Evolutionary conservation across 176 grass and related monocot genomes (phyloP).

Genomic region (Phyllostachys edulis): DNA sequence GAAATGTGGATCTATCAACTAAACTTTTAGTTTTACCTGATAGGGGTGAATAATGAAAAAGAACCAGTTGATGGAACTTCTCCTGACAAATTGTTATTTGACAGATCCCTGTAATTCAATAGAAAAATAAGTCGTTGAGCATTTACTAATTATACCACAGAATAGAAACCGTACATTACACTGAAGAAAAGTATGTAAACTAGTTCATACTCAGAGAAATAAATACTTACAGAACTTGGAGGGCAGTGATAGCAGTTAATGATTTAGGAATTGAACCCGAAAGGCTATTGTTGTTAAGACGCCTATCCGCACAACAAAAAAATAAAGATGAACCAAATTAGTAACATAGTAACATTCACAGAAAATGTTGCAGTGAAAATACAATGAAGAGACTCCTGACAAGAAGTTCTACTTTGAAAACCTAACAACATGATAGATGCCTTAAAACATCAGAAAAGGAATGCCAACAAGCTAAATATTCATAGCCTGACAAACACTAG

Average conservation of each 20-base stretch:
- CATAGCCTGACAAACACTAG: background rate
- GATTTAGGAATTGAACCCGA: slow-evolving; percentile 71
- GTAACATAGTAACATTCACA: slow-evolving; percentile 32
- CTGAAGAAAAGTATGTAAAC: slow-evolving; percentile 6
- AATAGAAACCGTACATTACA: background rate
- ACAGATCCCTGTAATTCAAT: slow-evolving; percentile 64
- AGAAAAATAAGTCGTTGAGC: slow-evolving; percentile 20
- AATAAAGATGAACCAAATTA: slow-evolving; percentile 30
- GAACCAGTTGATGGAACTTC: slow-evolving; percentile 88
- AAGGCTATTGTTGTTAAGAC: slow-evolving; percentile 95
- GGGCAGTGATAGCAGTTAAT: slow-evolving; percentile 70
- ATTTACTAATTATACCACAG: slow-evolving; percentile 26
- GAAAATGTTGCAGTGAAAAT: slow-evolving; percentile 11
- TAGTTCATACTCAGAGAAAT: background rate
- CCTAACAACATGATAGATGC: background rate
- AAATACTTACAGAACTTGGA: slow-evolving; percentile 88
- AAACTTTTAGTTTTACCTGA: slow-evolving; percentile 51
- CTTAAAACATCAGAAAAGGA: background rate
- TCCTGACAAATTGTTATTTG: slow-evolving; percentile 85
- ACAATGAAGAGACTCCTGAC: background rate
- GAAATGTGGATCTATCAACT: slow-evolving; percentile 3
- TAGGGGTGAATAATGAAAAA: slow-evolving; percentile 92
- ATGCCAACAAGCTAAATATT: background rate
- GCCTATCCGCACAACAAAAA: slow-evolving; percentile 44
- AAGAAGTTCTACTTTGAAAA: slow-evolving; percentile 17